A percentile compares a stretch with the other conserved stretches of the same genome.
Evolutionary conservation across 345 rosid genomes (phyloP).

Genomic region (Populus simonii): DNA sequence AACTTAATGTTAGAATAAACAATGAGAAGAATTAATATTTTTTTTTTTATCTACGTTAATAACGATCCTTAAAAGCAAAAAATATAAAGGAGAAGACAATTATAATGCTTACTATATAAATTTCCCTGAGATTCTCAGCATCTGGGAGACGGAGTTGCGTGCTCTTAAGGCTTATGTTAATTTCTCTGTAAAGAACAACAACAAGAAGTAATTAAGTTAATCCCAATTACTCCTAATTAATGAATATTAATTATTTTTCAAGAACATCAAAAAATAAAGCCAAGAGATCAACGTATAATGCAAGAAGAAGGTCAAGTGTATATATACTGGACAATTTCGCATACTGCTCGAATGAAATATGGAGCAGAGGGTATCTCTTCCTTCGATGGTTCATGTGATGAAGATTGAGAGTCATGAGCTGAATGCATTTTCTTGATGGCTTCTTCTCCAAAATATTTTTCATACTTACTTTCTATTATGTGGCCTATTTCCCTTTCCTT

Average conservation of each 20-base stretch:
- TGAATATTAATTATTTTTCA: not conserved
- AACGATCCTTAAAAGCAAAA: too few species aligned
- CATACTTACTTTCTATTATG: constrained; percentile 38
- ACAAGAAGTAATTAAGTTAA: not conserved
- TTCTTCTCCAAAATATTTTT: constrained; percentile 22
- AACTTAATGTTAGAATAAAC: too few species aligned
- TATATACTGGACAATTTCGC: constrained; percentile 59
- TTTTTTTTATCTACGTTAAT: too few species aligned
- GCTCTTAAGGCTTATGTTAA: constrained; percentile 59
- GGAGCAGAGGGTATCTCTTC: not conserved
- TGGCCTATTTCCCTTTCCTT: constrained; percentile 42
- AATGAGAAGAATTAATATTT: too few species aligned
- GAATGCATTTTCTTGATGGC: too few species aligned
- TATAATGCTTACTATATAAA: constrained; percentile 35
- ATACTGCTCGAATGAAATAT: constrained; percentile 46
- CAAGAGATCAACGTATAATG: not conserved
- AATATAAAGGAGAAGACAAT: not conserved
- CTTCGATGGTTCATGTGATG: not conserved
- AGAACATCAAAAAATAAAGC: not conserved
- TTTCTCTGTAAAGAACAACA: constrained; percentile 35
- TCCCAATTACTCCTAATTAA: not conserved
- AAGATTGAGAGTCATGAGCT: too few species aligned
- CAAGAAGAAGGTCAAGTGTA: not conserved
- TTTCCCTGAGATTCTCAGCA: constrained; percentile 29
- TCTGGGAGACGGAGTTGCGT: constrained; percentile 63